Evolutionary conservation across 1,284 basidiomycete species (phyloP).

Genomic region (Malassezia slooffiae): DNA sequence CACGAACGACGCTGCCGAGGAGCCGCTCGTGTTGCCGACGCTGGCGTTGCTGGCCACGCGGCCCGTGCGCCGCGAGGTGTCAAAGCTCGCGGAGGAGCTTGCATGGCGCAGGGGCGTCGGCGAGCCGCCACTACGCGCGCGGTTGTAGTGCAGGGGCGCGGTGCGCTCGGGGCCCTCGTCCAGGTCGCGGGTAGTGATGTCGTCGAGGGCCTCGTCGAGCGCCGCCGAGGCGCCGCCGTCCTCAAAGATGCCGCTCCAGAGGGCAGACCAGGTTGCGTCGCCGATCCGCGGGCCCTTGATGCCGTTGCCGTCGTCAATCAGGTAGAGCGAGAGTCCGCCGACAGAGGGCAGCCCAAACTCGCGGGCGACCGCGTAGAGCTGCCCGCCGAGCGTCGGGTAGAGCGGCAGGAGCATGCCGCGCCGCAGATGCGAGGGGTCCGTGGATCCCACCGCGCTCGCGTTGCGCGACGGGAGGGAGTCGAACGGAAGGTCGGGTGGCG

Average conservation of each 20-base stretch:
- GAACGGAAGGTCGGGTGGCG: conserved; percentile 15
- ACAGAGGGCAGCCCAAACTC: conserved; percentile 41
- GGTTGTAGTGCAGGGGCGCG: conserved; percentile 11
- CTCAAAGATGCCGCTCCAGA: conserved; percentile 38
- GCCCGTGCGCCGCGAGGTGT: conserved; percentile 2
- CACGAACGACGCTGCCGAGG: conserved; percentile 6
- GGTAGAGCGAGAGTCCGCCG: conserved; percentile 36
- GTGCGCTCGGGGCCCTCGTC: conserved; percentile 4
- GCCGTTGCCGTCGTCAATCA: conserved; percentile 37
- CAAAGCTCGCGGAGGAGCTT: background rate
- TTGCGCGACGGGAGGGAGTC: conserved; percentile 8
- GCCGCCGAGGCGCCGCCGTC: conserved; percentile 14
- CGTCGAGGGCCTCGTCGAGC: conserved; percentile 2
- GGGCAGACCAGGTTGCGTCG: conserved; percentile 34
- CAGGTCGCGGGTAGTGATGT: background rate
- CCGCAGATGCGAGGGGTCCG: conserved; percentile 13
- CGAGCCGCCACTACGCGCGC: background rate
- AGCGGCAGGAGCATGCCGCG: conserved; percentile 38
- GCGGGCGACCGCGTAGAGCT: conserved; percentile 43
- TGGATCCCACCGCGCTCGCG: background rate
- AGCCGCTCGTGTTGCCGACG: background rate
- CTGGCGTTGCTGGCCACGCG: conserved; percentile 11
- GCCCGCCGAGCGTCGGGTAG: conserved; percentile 39
- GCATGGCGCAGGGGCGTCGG: conserved; percentile 1
- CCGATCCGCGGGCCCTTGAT: conserved; percentile 38